Base-by-base conservation (phyloP, 495 filamentous ascomycete genomes). In the Bathelium albidoporum region DNA sequence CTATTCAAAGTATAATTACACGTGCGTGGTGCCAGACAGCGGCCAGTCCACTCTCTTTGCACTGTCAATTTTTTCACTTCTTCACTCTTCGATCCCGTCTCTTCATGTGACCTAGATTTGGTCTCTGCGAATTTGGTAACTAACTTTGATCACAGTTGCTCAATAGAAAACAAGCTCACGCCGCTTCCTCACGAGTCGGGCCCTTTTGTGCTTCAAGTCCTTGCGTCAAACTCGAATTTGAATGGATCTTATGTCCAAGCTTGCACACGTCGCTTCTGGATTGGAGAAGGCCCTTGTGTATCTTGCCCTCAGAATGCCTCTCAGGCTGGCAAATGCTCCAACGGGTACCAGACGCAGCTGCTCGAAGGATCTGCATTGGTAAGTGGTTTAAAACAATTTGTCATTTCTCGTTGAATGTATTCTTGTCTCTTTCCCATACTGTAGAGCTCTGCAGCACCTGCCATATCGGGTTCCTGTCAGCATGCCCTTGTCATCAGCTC, bases 1-100 rank as follows among this genome's bases (percentile, higher is more conserved):
- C 61, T 63, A 63, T 28, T 63, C 61, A 5, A 22, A 45, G 18
- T 29, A 32, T n/a, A 55, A 41, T n/a, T 63, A 63, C 32, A 41
- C 44, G 61, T 63, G 32, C 7, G 60, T 29, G 16, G 16, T 2
- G 36, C 9, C 60, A 55, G 26, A 2, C 20, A 10, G 20, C 11
- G 29, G 22, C 24, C 24, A n/a, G 14, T 49, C 44, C 10, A 12
- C 5, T 5, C 16, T 28, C 24, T 20, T 29, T 20, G 12, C 49
- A n/a, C 24, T 29, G 9, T 29, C 2, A n/a, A 1, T 12, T 5
- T 16, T 20, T 49, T 49, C 44, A 49, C 44, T 49, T 5, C n/a
- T 12, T 49, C 34, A 58, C 9, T 32, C 12, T 12, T 31, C 26
- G 26, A 1, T 14, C 43, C 9, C 39, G 39, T 63, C 45, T 58